phyloP scores from a whole-genome alignment of 1,284 basidiomycete species.

The Cryptococcus deneoformans region DNA sequence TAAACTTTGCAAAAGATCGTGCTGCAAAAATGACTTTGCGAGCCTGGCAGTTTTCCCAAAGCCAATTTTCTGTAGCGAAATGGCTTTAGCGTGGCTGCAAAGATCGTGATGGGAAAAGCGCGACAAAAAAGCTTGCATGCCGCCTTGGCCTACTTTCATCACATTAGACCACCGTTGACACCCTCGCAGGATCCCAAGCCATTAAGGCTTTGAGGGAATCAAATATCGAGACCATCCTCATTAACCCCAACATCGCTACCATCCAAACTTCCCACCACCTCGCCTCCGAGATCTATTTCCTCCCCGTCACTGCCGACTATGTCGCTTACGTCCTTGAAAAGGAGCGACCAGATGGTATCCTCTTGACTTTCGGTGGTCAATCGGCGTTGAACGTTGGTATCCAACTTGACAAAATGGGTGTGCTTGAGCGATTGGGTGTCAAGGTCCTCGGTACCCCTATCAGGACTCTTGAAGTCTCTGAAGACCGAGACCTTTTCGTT shows the following conservation, averaged over 20 bases:
- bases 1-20: background rate
- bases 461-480: conserved; percentile 89
- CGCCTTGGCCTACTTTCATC: background rate
- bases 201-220: conserved; percentile 97
- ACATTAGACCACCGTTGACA: background rate
- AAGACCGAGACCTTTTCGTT: conserved; percentile 96
- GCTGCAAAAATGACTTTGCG: background rate
- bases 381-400: conserved; percentile 98
- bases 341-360: conserved; percentile 94
- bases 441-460: conserved; percentile 96
- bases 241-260: conserved; percentile 97
- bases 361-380: conserved; percentile 98
- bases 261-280: conserved; percentile 97
- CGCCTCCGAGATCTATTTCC: conserved; percentile 95
- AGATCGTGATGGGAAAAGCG: background rate
- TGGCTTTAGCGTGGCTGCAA: background rate
- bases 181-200: conserved; percentile 70
- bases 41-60: background rate
- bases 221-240: conserved; percentile 90
- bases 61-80: background rate
- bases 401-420: conserved; percentile 95
- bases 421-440: conserved; percentile 90
- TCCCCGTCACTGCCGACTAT: conserved; percentile 96
- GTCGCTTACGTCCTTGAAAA: conserved; percentile 99
- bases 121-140: background rate